These are phyloP conservation scores for Globisporangium ultimum DNA, from an alignment of 352 stramenopile genomes.

Conservation along the genomic window DNA sequence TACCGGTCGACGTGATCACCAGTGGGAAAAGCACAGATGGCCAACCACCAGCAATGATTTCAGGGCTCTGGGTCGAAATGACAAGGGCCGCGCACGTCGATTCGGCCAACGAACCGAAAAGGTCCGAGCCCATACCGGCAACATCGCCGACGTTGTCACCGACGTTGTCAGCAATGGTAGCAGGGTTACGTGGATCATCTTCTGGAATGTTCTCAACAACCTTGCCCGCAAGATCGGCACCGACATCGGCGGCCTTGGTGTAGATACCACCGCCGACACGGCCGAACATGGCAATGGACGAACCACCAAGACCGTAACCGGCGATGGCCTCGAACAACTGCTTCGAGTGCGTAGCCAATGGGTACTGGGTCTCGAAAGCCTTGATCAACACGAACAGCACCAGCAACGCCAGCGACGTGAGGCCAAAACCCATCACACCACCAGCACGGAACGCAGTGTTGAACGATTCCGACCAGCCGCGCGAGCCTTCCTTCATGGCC, in stretches of 20 bases:
- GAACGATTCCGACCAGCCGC: constrained; percentile 95
- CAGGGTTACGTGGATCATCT: constrained; percentile 99
- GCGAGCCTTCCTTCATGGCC: constrained; percentile 91
- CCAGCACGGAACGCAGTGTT: constrained; percentile 98
- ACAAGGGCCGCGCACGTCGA: constrained; percentile 98
- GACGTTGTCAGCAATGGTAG: constrained; percentile 99
- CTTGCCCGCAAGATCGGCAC: constrained; percentile 99
- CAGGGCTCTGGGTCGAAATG: constrained; percentile 91
- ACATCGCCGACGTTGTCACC: constrained; percentile 99
- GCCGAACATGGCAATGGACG: constrained; percentile 99
- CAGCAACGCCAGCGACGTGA: constrained; percentile 96
- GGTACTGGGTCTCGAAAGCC: constrained; percentile 92
- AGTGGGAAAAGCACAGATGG: constrained; percentile 96
- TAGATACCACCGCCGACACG: constrained; percentile 99
- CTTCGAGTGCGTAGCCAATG: constrained; percentile 76
- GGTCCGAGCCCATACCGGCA: constrained; percentile 99
- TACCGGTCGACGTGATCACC: constrained; percentile 94
- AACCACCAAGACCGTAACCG: constrained; percentile 97
- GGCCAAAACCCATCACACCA: constrained; percentile 98
- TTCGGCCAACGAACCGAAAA: constrained; percentile 99
- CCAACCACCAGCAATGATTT: constrained; percentile 91
- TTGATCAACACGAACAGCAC: constrained; percentile 97
- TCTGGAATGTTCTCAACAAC: constrained; percentile 98
- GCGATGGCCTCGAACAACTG: constrained; percentile 96
- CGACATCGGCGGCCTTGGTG: constrained; percentile 99